Evolutionary conservation across 2,329 filamentous ascomycete species (phyloP).

Genomic region (Didymella pomorum): DNA sequence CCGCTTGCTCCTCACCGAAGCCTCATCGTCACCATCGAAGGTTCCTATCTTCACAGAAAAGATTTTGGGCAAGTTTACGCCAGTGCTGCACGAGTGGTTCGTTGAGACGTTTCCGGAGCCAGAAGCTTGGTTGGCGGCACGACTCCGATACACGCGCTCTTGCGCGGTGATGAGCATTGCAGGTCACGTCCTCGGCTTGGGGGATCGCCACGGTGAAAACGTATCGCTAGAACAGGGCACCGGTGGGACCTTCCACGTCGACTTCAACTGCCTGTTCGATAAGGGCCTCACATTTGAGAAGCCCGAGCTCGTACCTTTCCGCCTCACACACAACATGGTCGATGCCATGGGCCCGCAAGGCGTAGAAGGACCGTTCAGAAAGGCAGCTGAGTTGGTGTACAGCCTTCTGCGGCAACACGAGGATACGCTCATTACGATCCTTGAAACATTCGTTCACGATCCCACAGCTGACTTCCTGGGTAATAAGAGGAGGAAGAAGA

Average conservation of each 20-base stretch:
- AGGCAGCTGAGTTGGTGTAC: slow-evolving; percentile 88
- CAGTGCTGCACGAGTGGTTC: slow-evolving; percentile 93
- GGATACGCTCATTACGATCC: slow-evolving; percentile 95
- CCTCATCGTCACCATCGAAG: slow-evolving; percentile 69
- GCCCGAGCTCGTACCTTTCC: slow-evolving; percentile 93
- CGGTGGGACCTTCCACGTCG: slow-evolving; percentile 94
- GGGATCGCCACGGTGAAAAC: slow-evolving; percentile 97
- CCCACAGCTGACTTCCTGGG: slow-evolving; percentile 90
- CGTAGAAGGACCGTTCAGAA: slow-evolving; percentile 89
- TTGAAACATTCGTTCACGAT: slow-evolving; percentile 97
- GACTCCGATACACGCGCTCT: slow-evolving; percentile 88
- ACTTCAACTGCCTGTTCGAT: slow-evolving; percentile 99
- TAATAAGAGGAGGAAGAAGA: slow-evolving; percentile 67
- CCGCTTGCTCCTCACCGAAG: slow-evolving; percentile 69
- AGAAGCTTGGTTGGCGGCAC: slow-evolving; percentile 87
- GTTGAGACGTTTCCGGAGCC: slow-evolving; percentile 93
- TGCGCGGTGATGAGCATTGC: slow-evolving; percentile 99
- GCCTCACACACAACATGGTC: slow-evolving; percentile 97
- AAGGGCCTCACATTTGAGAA: slow-evolving; percentile 96
- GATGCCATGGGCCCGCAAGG: slow-evolving; percentile 96
- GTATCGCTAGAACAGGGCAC: slow-evolving; percentile 93
- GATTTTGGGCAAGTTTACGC: slow-evolving; percentile 75
- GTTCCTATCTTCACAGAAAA: slow-evolving; percentile 74
- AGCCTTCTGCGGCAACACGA: slow-evolving; percentile 86
- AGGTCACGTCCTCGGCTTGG: slow-evolving; percentile 89